Conservation (phyloP, 371 early-diverging fungal species). For the Saksenaea vasiformis region DNA sequence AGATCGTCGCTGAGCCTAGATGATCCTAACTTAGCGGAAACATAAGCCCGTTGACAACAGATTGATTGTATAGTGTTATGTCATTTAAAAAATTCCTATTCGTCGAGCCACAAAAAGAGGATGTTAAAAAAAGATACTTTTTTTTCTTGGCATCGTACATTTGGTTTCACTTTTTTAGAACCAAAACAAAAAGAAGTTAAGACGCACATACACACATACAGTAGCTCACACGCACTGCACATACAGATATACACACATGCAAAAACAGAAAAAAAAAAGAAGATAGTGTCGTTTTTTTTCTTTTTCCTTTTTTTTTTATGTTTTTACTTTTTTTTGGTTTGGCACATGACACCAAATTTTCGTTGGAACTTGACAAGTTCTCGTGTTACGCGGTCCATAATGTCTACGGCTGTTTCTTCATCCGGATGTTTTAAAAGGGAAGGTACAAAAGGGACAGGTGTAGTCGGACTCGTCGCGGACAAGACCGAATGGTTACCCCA, state of each 20-base stretch:
- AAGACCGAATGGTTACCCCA: not conserved
- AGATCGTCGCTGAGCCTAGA: not conserved
- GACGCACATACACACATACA: too few species aligned
- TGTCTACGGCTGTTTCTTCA: conserved; percentile 35
- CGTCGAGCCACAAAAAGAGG: not conserved
- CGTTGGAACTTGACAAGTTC: conserved; percentile 47
- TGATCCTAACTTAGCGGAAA: not conserved
- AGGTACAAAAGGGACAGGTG: conserved; percentile 15
- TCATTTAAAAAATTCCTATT: not conserved
- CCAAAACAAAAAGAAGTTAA: too few species aligned
- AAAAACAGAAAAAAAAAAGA: not conserved
- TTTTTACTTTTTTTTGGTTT: not conserved
- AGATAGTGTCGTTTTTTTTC: not conserved
- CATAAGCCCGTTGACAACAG: not conserved
- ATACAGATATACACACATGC: too few species aligned
- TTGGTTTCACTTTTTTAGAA: too few species aligned
- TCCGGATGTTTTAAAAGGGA: conserved; percentile 3
- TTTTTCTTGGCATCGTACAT: not conserved
- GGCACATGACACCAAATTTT: conserved; percentile 28
- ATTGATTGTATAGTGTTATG: not conserved
- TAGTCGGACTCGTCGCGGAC: conserved; percentile 17
- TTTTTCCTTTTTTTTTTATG: not conserved
- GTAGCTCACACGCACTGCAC: too few species aligned
- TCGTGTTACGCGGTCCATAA: conserved; percentile 41
- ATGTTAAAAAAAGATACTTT: not conserved